Percentiles rank a stretch among this genome's conserved stretches.
Conservation (phyloP, 768 basidiomycete species). For the Coprinellus micaceus region DNA sequence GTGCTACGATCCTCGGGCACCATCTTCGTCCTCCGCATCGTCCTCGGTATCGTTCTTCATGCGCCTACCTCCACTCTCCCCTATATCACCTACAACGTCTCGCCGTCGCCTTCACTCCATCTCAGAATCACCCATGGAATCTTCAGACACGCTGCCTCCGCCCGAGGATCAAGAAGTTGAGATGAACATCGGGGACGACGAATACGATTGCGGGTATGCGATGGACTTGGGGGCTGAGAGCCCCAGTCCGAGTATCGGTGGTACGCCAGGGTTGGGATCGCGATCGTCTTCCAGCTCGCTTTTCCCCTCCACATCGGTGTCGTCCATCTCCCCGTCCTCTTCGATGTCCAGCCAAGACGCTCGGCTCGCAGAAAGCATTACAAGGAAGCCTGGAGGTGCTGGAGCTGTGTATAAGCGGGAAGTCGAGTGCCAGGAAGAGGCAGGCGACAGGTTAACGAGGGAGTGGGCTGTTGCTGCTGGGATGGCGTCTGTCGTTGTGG, state of each 20-base stretch:
- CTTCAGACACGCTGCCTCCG: not conserved
- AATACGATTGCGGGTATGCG: conserved; percentile 3
- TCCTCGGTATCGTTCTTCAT: too few species aligned
- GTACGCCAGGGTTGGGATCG: not conserved
- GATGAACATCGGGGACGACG: not conserved
- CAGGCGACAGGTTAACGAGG: conserved; percentile 1
- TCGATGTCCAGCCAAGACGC: not conserved
- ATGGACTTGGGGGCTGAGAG: conserved; percentile 1
- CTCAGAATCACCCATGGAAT: not conserved
- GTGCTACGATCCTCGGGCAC: not conserved
- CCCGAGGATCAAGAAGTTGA: too few species aligned
- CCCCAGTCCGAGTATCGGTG: not conserved
- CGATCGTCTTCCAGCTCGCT: not conserved
- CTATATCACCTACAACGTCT: not conserved
- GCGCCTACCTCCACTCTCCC: not conserved
- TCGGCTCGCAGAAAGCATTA: too few species aligned
- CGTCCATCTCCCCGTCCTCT: not conserved
- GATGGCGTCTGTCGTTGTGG: not conserved
- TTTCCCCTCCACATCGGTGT: not conserved
- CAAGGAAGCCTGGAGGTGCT: not conserved
- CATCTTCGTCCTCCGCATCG: not conserved
- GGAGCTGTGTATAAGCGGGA: not conserved
- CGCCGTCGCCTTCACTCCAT: not conserved
- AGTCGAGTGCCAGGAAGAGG: not conserved
- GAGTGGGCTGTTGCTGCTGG: conserved; percentile 7